These are phyloP conservation scores for Populus tremula DNA, from an alignment of 345 rosid species.

Conservation along the genomic window DNA sequence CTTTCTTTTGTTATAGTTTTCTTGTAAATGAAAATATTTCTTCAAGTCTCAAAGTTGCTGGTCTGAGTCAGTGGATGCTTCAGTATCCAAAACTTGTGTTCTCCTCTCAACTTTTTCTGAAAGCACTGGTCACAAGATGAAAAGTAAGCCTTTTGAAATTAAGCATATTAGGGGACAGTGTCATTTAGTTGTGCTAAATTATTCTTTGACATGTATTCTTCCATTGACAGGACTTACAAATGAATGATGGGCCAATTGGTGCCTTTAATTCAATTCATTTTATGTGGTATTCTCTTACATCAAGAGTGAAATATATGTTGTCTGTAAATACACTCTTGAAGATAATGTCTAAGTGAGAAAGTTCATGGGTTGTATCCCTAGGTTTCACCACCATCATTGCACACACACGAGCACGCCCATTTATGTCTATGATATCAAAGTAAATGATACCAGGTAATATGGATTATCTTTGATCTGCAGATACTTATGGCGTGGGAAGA, in stretches of 20 bases:
- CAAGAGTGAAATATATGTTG: not conserved
- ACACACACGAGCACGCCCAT: not conserved
- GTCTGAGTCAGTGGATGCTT: not conserved
- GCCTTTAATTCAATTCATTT: too few relatives aligned
- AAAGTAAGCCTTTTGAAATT: too few relatives aligned
- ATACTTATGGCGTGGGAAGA: constrained; percentile 88
- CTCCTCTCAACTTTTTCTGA: too few relatives aligned
- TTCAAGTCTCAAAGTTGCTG: not conserved
- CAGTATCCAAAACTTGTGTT: not conserved
- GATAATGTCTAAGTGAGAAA: not conserved
- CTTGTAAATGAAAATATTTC: not conserved
- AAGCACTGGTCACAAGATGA: not conserved
- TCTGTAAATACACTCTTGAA: not conserved
- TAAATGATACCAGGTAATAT: not conserved
- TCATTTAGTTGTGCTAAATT: too few relatives aligned
- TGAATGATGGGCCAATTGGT: not conserved
- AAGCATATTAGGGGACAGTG: too few relatives aligned
- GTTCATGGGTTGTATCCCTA: not conserved
- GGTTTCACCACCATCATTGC: not conserved
- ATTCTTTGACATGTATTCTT: not conserved
- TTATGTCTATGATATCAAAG: not conserved
- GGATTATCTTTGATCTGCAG: constrained; percentile 33
- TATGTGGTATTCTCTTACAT: not conserved
- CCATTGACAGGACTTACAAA: not conserved
- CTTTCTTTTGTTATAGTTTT: not conserved